Evolutionary conservation across 306 rosid species (phyloP), one percentile per base, ranked within the genome.

Genomic region (Quercus aquifolioides): DNA sequence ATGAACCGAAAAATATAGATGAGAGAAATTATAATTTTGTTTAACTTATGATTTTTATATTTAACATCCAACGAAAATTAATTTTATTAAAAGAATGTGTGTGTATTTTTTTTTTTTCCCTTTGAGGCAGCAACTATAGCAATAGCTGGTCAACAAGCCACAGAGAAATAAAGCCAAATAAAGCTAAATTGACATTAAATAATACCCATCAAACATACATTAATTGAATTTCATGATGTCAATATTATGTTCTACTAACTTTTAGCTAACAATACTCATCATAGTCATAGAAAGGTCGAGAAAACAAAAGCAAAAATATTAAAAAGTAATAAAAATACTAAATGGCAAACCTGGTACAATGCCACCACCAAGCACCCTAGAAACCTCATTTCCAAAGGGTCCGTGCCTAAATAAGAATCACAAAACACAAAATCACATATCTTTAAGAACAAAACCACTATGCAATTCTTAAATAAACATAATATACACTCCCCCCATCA

Each of bases 281-380:
- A 76, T 18, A 73, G 33, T 17, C 59, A 31, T 38, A 55, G 62
- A 80, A 62, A 78, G 38, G 51, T 43, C 33, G 17, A 35, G 23
- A 55, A 28, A 38, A 76, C 46, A 8, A 65, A 72, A 23, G 20
- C 31, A 69, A 52, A 1, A 62, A 58, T 58, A 54, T 79, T 69
- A 69, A 78, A 58, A 75, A 75, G 59, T 43, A 70, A 74, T 43
- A 82, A 30, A 31, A 72, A 6, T n/a, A 64, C 17, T 11, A 68
- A 82, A 74, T 56, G 62, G 81, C 76, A 28, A 73, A 94, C 99
- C 99, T 90, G 94, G 99, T 14, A 94, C 97, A 83, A 94, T 87
- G 71, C 99, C 99, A 73, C 99, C 99, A 51, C 99, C 97, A 76
- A 94, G 97, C 79, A 94, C 97, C 33, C 82, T 84, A 13, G 90